Base-by-base conservation (phyloP, 139 green algal species). In the Eudorina sp. region DNA sequence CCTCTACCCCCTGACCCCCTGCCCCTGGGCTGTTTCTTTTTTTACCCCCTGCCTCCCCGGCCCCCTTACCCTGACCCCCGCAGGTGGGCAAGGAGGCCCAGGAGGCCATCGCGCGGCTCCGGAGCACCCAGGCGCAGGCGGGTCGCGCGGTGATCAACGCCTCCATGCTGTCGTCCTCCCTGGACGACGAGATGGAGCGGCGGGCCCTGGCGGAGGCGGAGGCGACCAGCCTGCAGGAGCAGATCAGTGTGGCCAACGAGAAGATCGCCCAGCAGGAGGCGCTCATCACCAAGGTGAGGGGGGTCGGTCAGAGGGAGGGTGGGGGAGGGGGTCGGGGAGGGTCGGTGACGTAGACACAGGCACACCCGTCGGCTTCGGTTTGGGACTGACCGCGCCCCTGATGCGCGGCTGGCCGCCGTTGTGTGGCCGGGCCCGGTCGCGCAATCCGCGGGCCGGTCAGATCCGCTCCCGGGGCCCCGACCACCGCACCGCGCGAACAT, bases 51-150 rank as follows among this genome's bases (percentile, higher is more conserved):
- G n/a, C n/a, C 27, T 0, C 74, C 27, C 31, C 31, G 36, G 46
- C 53, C 2, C 55, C 21, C 31, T 34, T 36, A 18, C 27, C 36
- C 27, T 53, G 19, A 7, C 41, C 3, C 13, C 62, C 16, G 2
- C 86, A 92, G 90, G 86, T 92, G n/a, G 90, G 90, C 82, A 19
- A 27, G 21, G 86, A 92, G 62, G 90, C 90, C 27, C 34, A 86
- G 79, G 75, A 86, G 13, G 80, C 77, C 27, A 85, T 89, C 45
- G 45, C 74, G 27, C 40, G 46, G 51, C 34, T 85, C 18, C 62
- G 75, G 18, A 19, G 29, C 23, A 58, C 31, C 2, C 81, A 91
- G 72, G n/a, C 69, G 36, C 29, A 80, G 16, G 73, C 89, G 64
- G 90, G 81, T 9, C 4, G 53, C 7, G 60, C 58, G 13, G 81